Evolutionary conservation across 2,329 filamentous ascomycete genomes (phyloP).

Genomic region (Monilinia fructigena): DNA sequence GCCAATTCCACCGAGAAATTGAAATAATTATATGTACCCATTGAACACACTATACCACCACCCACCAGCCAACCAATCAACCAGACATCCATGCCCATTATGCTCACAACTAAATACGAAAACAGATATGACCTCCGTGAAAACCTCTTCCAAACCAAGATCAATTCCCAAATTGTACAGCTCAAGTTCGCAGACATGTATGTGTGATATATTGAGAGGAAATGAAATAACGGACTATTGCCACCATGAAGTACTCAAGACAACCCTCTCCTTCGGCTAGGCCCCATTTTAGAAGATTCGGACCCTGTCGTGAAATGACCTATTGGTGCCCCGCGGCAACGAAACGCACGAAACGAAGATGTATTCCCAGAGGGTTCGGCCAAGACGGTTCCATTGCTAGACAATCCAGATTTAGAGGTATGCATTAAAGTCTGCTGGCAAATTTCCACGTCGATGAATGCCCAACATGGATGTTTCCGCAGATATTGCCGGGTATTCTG

Average conservation of each 20-base stretch:
- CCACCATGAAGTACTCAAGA: neutral
- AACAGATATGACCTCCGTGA: slow-evolving; percentile 10
- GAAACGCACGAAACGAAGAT: neutral
- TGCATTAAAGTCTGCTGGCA: neutral
- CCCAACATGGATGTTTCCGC: neutral
- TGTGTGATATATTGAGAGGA: neutral
- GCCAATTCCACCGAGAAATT: slow-evolving; percentile 1
- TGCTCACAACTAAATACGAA: slow-evolving; percentile 1
- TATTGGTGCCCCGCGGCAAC: neutral
- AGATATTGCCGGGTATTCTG: neutral
- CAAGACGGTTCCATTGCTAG: neutral
- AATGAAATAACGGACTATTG: slow-evolving; percentile 11
- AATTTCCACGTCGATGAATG: neutral
- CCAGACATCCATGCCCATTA: slow-evolving; percentile 7
- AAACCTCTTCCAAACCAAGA: neutral
- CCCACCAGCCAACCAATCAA: neutral
- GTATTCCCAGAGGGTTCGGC: neutral
- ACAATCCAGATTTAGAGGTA: neutral
- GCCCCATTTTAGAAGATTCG: neutral
- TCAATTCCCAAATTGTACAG: slow-evolving; percentile 9
- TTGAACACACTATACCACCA: neutral
- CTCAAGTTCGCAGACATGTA: neutral
- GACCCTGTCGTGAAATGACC: neutral
- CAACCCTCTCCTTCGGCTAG: neutral
- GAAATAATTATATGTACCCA: slow-evolving; percentile 1